Evolutionary conservation across 306 rosid species (phyloP).

Genomic region (Hippophae gyantsensis): DNA sequence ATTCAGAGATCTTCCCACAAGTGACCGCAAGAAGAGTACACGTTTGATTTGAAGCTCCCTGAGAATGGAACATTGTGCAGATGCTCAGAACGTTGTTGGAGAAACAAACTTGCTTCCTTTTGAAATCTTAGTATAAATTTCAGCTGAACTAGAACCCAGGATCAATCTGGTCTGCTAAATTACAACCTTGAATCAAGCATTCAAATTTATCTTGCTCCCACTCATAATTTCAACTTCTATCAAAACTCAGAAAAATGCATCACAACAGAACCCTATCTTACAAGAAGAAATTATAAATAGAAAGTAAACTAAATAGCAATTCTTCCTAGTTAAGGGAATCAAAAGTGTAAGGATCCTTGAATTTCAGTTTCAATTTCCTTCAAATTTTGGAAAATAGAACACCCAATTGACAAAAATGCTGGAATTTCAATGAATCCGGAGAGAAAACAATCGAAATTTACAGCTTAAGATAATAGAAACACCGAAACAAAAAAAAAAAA

Average conservation of each 20-base stretch:
- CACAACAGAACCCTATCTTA: slow-evolving; percentile 17
- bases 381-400: neutral
- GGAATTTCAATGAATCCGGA: slow-evolving; percentile 16
- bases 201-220: neutral
- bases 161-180: slow-evolving; percentile 14
- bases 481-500: neutral
- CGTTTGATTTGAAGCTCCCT: slow-evolving; percentile 54
- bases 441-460: slow-evolving; percentile 8
- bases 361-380: slow-evolving; percentile 10
- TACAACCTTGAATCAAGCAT: slow-evolving; percentile 9
- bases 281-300: neutral
- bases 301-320: neutral
- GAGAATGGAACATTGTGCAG: slow-evolving; percentile 57
- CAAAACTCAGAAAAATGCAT: slow-evolving; percentile 12
- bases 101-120: slow-evolving; percentile 16
- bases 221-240: neutral
- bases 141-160: slow-evolving; percentile 17
- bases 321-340: neutral
- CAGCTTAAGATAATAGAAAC: slow-evolving; percentile 2
- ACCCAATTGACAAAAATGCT: slow-evolving; percentile 15
- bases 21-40: slow-evolving; percentile 84
- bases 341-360: slow-evolving; percentile 6
- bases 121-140: slow-evolving; percentile 8
- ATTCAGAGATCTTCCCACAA: slow-evolving; percentile 33
- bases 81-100: slow-evolving; percentile 18